Base-by-base conservation (phyloP, 768 basidiomycete genomes). In the Lactarius deliciosus region DNA sequence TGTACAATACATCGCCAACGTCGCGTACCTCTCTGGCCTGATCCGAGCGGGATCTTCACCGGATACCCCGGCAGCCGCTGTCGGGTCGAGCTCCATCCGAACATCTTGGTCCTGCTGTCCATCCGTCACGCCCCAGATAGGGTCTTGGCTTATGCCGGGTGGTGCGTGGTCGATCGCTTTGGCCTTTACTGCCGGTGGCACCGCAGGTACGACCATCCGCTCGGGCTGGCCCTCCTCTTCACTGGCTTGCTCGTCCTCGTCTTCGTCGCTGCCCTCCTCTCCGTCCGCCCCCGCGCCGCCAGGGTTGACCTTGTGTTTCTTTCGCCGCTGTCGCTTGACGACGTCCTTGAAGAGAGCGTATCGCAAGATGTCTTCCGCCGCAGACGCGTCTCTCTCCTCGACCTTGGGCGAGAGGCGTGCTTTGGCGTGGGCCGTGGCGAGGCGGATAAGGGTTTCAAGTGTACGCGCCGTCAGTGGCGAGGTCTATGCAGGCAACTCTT, bases 331-430 rank as follows among this genome's bases (percentile, higher is more conserved):
- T 38, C 92, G 86, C 75, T 91, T 93, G 56, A 92, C 85, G 20
- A 99, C 96, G 76, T 99, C 96, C 75, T 96, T 96, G 85, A 95
- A 99, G 40, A 99, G 85, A 6, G 97, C 97, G 77, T 94, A 99
- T 25, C 96, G 90, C 77, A 99, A 88, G 74, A 98, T 96, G 73
- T 89, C 89, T 76, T 99, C 95, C 2, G 97, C 97, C 50, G 90
- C 89, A 71, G 82, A 83, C 20, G 97, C 95, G 79, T 99, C 97
- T 2, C 81, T 79, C 74, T 89, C 85, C 72, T 92, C 87, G 13
- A 99, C 92, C 70, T 91, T 91, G 54, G 85, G 66, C 9, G 95
- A 96, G 10, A 99, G 82, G 22, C 96, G 88, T 18, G 94, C 87
- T 77, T 99, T 99, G 55, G 97, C 97, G 77, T 99, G 97, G 1